These are phyloP conservation scores for Yamadazyma trypodendri DNA, from an alignment of 1,139 yeast genomes.

Conservation along the genomic window DNA sequence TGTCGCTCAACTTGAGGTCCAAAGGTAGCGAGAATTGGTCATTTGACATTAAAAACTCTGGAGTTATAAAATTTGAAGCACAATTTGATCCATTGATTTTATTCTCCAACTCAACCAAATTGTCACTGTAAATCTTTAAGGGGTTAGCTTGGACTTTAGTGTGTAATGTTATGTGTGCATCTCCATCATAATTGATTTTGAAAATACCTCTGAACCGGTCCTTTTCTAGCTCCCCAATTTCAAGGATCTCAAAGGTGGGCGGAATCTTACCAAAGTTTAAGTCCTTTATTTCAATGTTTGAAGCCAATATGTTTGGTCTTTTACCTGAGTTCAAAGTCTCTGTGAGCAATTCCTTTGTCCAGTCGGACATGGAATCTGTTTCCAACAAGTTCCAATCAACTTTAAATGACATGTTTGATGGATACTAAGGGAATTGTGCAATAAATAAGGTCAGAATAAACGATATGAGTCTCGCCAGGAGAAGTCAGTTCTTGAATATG, in stretches of 20 bases:
- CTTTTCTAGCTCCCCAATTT: conserved; percentile 78
- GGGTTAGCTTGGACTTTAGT: conserved; percentile 88
- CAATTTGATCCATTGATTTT: conserved; percentile 21
- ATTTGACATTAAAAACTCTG: conserved; percentile 64
- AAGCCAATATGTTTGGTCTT: conserved; percentile 73
- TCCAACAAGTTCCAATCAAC: conserved; percentile 81
- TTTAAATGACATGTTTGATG: conserved; percentile 62
- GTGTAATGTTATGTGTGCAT: conserved; percentile 73
- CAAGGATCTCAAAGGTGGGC: conserved; percentile 78
- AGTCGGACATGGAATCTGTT: conserved; percentile 60
- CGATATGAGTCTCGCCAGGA: too few relatives aligned
- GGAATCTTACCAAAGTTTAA: conserved; percentile 76
- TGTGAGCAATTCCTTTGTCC: conserved; percentile 69
- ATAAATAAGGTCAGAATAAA: too few relatives aligned
- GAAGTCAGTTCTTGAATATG: too few relatives aligned
- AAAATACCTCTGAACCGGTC: conserved; percentile 85
- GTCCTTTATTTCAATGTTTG: conserved; percentile 69
- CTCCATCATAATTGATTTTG: conserved; percentile 77
- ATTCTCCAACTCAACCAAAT: conserved; percentile 42
- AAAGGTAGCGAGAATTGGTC: conserved; percentile 77
- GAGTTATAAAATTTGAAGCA: conserved; percentile 52
- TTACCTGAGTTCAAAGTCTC: conserved; percentile 78
- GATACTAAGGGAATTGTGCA: neutral
- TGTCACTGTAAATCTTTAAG: conserved; percentile 62
- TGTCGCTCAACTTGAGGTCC: conserved; percentile 71